Conservation (phyloP, 345 rosid genomes). For the Litchi chinensis region DNA sequence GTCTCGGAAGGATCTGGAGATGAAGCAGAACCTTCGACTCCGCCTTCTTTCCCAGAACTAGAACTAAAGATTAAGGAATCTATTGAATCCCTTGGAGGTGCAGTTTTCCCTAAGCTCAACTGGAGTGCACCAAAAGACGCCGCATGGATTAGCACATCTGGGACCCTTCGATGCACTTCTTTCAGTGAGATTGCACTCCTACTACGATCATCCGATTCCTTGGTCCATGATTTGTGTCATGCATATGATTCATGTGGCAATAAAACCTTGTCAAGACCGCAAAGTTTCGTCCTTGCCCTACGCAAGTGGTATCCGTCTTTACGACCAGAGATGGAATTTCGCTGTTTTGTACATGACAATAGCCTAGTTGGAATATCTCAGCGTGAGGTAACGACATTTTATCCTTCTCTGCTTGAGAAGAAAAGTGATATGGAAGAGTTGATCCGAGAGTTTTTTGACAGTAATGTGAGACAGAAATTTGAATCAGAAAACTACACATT, state of each 20-base stretch:
- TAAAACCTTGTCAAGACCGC: constrained; percentile 53
- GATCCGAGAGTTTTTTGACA: constrained; percentile 52
- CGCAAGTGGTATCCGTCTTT: constrained; percentile 74
- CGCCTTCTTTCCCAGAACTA: constrained; percentile 73
- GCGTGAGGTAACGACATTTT: constrained; percentile 77
- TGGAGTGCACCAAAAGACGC: constrained; percentile 97
- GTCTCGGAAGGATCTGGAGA: constrained; percentile 66
- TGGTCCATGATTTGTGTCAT: constrained; percentile 72
- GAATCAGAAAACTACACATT: constrained; percentile 62
- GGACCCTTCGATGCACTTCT: constrained; percentile 65
- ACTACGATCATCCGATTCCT: constrained; percentile 72
- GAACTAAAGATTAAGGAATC: constrained; percentile 64
- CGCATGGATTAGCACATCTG: constrained; percentile 82
- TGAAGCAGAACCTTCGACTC: constrained; percentile 51
- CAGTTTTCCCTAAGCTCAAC: constrained; percentile 74
- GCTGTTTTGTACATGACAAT: constrained; percentile 60
- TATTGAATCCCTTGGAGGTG: constrained; percentile 67
- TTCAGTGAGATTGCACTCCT: constrained; percentile 69
- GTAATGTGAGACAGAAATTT: constrained; percentile 44
- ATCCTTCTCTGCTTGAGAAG: constrained; percentile 56
- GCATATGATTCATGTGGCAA: constrained; percentile 74
- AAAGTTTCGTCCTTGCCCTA: constrained; percentile 72
- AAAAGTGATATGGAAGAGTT: constrained; percentile 35
- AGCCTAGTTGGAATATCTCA: constrained; percentile 71
- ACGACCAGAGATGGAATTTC: constrained; percentile 76